Base-by-base conservation (phyloP, 106 monocot genomes). In the Apostasia ramifera region DNA sequence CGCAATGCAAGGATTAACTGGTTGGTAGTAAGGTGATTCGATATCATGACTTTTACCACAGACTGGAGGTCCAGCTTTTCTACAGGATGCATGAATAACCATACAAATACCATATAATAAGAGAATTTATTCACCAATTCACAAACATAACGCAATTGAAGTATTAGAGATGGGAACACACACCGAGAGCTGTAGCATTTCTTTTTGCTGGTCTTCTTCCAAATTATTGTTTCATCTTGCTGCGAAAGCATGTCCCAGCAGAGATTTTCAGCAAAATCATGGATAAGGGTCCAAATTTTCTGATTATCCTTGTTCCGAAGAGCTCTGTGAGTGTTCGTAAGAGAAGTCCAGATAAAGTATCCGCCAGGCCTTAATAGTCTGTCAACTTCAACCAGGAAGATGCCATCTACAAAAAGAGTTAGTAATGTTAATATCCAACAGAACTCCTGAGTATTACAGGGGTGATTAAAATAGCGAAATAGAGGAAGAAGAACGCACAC, bases 171-270 rank as follows among this genome's bases (percentile, higher is more conserved):
- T 1, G 39, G 5, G 3, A 15, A 6, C 44, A 8, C 76, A 8
- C 72, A 94, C 94, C 87, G 62, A 53, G 74, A 84, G 67, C 51
- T 70, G 76, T 94, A 90, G 41, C 86, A 94, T 66, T 82, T 85
- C 73, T 70, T 84, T 71, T 70, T 85, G 58, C 61, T 85, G 46
- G 80, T 82, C 74, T 94, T 94, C 72, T 87, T 94, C 94, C 94
- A 94, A 45, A 94, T 79, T 76, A 90, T 42, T 44, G 94, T 94
- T 75, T 94, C 90, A 53, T 94, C 94, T 81, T 90, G 94, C 47
- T 90, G 90, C 59, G 90, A 82, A 61, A 87, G 67, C 74, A 94
- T 73, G 45, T 94, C 90, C 94, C 94, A 94, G 71, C 94, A 94
- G 10, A 94, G 73, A 60, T 67, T 82, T 48, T 84, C 87, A 55